Percentiles rank a stretch among this genome's conserved stretches.
phyloP scores from a whole-genome alignment of 352 stramenopile genomes.

The Thraustochytrium sp. region DNA sequence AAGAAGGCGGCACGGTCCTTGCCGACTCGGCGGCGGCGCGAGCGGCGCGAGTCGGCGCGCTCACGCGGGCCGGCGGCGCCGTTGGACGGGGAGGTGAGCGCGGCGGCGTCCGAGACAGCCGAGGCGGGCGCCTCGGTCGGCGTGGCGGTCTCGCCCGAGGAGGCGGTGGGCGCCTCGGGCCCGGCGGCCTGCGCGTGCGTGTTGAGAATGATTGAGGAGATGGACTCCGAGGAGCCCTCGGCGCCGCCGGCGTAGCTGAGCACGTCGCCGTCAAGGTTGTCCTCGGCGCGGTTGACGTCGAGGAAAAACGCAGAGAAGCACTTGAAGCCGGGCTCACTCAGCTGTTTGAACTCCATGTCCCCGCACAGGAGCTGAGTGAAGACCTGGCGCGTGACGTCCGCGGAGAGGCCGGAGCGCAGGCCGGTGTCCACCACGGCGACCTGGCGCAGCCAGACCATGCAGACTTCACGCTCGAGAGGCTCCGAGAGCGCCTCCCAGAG shows the following conservation, averaged over 20 bases:
- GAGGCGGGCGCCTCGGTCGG: too few relatives aligned
- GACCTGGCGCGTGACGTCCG: neutral
- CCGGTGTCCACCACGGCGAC: slow-evolving; percentile 20
- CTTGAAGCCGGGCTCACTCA: slow-evolving; percentile 42
- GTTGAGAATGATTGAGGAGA: slow-evolving; percentile 18
- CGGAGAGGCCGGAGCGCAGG: neutral
- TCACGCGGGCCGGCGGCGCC: too few relatives aligned
- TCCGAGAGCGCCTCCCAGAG: slow-evolving; percentile 22
- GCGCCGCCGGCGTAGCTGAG: neutral
- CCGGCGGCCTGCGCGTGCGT: neutral
- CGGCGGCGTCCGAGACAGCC: too few relatives aligned
- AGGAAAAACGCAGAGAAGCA: slow-evolving; percentile 42
- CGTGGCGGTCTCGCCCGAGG: too few relatives aligned
- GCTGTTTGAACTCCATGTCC: slow-evolving; percentile 41
- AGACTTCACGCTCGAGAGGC: slow-evolving; percentile 27
- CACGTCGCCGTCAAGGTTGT: slow-evolving; percentile 24
- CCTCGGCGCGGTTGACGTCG: slow-evolving; percentile 25
- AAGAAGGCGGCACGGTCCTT: neutral
- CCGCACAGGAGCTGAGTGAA: slow-evolving; percentile 38
- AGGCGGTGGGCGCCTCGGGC: neutral
- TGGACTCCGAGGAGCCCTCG: neutral
- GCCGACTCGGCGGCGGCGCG: too few relatives aligned
- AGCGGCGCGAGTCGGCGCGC: too few relatives aligned
- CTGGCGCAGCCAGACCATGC: slow-evolving; percentile 34
- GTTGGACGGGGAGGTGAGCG: too few relatives aligned